A percentile compares a stretch with the other conserved stretches of the same genome.
phyloP scores from a whole-genome alignment of 1,284 basidiomycete species.

The Apiotrichum mycotoxinovorans region DNA sequence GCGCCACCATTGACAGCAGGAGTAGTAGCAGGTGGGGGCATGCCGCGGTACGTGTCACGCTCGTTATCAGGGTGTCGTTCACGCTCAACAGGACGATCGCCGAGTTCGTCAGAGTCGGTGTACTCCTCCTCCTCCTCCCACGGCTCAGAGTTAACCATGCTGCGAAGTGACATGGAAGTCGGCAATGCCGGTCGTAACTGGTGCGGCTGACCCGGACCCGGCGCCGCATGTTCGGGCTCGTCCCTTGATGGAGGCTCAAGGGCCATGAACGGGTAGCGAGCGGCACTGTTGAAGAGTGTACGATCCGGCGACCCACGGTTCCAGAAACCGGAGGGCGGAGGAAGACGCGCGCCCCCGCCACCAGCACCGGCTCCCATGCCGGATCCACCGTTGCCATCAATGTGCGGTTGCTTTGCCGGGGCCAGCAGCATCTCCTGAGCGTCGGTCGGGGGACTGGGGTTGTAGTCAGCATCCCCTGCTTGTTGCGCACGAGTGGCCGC shows the following conservation, averaged over 20 bases:
- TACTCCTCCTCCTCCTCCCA: constrained; percentile 22
- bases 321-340: constrained; percentile 12
- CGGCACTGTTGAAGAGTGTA: constrained; percentile 10
- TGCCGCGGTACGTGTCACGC: background rate
- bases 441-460: constrained; percentile 2
- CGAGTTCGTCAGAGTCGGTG: constrained; percentile 7
- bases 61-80: background rate
- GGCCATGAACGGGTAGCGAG: constrained; percentile 20
- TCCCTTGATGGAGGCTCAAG: constrained; percentile 5
- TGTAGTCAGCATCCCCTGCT: background rate
- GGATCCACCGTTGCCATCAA: constrained; percentile 1
- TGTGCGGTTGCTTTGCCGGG: constrained; percentile 11
- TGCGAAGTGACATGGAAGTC: constrained; percentile 19
- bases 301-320: constrained; percentile 14
- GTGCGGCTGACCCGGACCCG: background rate
- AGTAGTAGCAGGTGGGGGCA: constrained; percentile 2
- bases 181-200: constrained; percentile 4
- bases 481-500: background rate
- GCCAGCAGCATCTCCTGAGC: constrained; percentile 7
- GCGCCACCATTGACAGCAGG: background rate
- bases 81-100: background rate
- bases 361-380: background rate
- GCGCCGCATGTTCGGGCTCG: constrained; percentile 2
- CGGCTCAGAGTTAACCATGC: constrained; percentile 22
- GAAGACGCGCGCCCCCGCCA: background rate